Conservation (phyloP, 345 rosid genomes). For the Euphorbia pulcherrima region DNA sequence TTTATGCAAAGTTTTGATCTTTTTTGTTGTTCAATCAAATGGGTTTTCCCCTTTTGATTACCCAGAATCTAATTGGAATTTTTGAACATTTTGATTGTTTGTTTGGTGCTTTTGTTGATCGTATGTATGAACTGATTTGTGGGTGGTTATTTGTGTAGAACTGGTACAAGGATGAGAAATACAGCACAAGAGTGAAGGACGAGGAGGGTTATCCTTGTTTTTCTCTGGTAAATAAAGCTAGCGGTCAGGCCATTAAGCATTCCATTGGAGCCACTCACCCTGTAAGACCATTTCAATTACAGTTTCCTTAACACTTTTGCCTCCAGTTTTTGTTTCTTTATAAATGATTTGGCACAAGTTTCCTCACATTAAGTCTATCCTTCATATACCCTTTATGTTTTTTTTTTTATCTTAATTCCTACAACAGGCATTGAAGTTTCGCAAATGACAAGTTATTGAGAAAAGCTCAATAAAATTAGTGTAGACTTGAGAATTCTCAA, state of each 20-base stretch:
- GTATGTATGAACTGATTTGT: background rate
- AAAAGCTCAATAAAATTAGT: too few species aligned
- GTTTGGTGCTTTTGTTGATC: too few species aligned
- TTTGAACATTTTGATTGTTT: too few species aligned
- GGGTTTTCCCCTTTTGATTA: too few species aligned
- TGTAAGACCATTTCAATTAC: slow-evolving; percentile 42
- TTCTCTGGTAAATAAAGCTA: slow-evolving; percentile 78
- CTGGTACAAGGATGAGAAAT: slow-evolving; percentile 90
- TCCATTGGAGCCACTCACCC: slow-evolving; percentile 71
- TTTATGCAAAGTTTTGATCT: too few species aligned
- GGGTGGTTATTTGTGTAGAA: slow-evolving; percentile 39
- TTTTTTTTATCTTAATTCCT: too few species aligned
- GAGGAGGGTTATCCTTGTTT: slow-evolving; percentile 73
- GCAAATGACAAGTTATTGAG: too few species aligned
- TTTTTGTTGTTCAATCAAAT: background rate
- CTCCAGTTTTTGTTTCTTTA: too few species aligned
- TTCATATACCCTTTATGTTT: background rate
- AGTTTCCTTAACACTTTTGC: background rate
- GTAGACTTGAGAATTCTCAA: too few species aligned
- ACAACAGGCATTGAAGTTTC: too few species aligned
- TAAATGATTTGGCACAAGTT: too few species aligned
- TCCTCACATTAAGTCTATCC: background rate
- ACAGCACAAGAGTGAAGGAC: slow-evolving; percentile 75
- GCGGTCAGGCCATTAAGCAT: slow-evolving; percentile 84
- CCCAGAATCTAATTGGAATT: too few species aligned